Evolutionary conservation across 2,329 filamentous ascomycete genomes (phyloP), one percentile per base, ranked within the genome.

Genomic region (Parascedosporium putredinis): DNA sequence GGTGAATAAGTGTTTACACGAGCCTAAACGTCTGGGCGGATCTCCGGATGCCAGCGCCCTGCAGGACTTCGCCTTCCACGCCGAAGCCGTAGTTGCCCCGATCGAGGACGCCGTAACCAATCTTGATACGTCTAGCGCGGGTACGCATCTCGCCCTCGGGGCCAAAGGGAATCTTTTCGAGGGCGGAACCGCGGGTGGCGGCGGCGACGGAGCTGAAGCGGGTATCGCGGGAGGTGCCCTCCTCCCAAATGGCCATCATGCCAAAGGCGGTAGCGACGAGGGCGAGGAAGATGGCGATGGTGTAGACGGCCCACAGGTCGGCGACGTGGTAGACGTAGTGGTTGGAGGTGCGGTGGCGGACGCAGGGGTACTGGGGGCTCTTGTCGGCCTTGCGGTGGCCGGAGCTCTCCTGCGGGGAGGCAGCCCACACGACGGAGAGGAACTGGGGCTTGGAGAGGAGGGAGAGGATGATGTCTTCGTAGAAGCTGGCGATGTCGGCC

Each of bases 161-260:
- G 33, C 52, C 53, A 53, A 58, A 59, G 10, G 59, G 58, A 6
- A 67, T 51, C 53, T 59, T 62, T 50, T 67, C 65, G 5, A 67
- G 57, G 8, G 60, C 63, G 4, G 57, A 60, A 1, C 65, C 66
- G 16, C 65, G 59, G 9, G 65, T 67, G 9, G 65, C 64, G n/a
- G 65, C 64, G 23, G 67, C 59, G 44, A 68, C 67, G 54, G 62
- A 64, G 23, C 64, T 66, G 55, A 67, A 67, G 5, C 60, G 59
- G 23, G 63, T 67, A 54, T 64, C 61, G n/a, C 62, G 60, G 16
- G 63, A 55, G 10, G 63, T 56, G 4, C 65, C 64, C 52, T 64
- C 62, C 33, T 59, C 57, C 3, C 57, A 50, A 18, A 67, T 56
- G 12, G 64, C 60, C 25, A 58, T 40, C 1, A 59, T 58, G 34